A percentile compares a stretch with the other conserved stretches of the same genome.
Evolutionary conservation across 1,139 yeast species (phyloP).

Genomic region (Eremothecium coryli): DNA sequence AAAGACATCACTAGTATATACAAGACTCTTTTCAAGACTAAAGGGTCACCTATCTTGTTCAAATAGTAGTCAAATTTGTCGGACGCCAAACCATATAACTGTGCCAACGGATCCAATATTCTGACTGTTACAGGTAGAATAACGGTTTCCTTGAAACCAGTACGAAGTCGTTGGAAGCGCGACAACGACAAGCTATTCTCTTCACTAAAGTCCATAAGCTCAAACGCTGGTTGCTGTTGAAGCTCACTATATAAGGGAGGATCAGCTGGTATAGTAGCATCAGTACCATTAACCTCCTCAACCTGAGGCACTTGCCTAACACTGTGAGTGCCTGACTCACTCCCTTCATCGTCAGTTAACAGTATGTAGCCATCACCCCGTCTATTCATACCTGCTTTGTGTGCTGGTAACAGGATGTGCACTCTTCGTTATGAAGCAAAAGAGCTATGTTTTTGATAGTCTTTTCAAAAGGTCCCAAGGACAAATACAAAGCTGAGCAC

Average conservation of each 20-base stretch:
- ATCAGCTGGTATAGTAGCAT: constrained; percentile 9
- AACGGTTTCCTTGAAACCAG: constrained; percentile 12
- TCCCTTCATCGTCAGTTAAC: too few relatives aligned
- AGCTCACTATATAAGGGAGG: constrained; percentile 15
- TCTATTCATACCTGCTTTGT: too few relatives aligned
- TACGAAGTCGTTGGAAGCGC: constrained; percentile 15
- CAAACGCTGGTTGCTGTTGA: not conserved
- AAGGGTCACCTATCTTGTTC: constrained; percentile 69
- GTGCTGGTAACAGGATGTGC: too few relatives aligned
- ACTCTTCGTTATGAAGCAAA: too few relatives aligned
- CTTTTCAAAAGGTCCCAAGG: too few relatives aligned
- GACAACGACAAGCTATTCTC: constrained; percentile 3
- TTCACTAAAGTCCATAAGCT: constrained; percentile 9
- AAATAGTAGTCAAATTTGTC: constrained; percentile 48
- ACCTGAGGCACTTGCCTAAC: too few relatives aligned
- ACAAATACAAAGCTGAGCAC: too few relatives aligned
- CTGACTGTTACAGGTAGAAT: constrained; percentile 19
- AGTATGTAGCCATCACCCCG: too few relatives aligned
- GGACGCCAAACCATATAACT: constrained; percentile 27
- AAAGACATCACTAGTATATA: constrained; percentile 58
- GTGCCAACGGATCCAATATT: constrained; percentile 23
- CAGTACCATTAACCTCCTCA: constrained; percentile 3
- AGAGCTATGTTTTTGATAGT: too few relatives aligned
- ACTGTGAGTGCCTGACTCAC: too few relatives aligned
- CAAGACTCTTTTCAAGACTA: constrained; percentile 66